A percentile compares a stretch with the other conserved stretches of the same genome.
Conservation (phyloP, 345 rosid species). For the Noccaea bulbosa region DNA sequence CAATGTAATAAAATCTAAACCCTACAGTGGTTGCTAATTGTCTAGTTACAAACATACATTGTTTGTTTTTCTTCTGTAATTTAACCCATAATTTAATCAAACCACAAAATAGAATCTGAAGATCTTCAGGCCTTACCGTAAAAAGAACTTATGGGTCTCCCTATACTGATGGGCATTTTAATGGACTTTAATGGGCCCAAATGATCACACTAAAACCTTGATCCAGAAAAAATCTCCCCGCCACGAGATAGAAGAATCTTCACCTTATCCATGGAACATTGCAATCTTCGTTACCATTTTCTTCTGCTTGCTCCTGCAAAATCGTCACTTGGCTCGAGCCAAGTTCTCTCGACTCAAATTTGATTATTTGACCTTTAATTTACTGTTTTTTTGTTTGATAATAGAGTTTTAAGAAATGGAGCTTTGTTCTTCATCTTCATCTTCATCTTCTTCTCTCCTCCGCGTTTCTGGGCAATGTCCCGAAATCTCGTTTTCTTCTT, state of each 20-base stretch:
- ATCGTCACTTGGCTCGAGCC: constrained; percentile 21
- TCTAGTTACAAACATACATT: neutral
- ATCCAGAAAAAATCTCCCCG: constrained; percentile 28
- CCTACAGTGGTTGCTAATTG: neutral
- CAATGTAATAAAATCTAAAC: neutral
- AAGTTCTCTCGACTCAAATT: neutral
- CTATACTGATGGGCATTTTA: neutral
- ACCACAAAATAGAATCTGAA: neutral
- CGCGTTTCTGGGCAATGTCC: constrained; percentile 39
- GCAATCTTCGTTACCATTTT: constrained; percentile 7
- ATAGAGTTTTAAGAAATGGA: constrained; percentile 50
- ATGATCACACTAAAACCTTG: neutral
- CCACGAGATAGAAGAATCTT: constrained; percentile 13
- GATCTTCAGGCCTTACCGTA: neutral
- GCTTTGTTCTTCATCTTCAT: constrained; percentile 53
- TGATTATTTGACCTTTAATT: constrained; percentile 7
- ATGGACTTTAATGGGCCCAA: constrained; percentile 22
- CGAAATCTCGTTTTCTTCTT: constrained; percentile 69
- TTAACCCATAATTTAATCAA: too few relatives aligned
- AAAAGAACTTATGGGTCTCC: neutral
- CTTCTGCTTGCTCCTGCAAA: constrained; percentile 4
- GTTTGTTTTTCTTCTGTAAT: neutral
- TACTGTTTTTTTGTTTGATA: too few relatives aligned
- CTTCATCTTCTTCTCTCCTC: constrained; percentile 55
- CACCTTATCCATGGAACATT: constrained; percentile 44